Base-by-base conservation (phyloP, 2,329 filamentous ascomycete species). In the Calonectria montana region DNA sequence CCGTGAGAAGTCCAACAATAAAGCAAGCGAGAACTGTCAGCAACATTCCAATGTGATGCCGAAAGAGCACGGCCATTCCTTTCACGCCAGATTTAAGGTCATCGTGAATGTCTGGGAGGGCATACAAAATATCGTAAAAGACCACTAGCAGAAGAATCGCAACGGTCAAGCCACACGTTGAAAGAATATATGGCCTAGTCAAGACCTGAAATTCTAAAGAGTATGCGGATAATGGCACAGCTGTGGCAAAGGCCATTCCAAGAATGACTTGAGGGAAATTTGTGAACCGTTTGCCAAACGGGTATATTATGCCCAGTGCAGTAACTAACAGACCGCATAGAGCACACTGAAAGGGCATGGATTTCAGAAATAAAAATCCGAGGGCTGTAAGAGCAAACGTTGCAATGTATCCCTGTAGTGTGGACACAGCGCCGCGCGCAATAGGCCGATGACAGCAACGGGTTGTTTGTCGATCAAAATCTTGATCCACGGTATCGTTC, bases 401-500 rank as follows among this genome's bases (percentile, higher is more conserved):
- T 29, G 47, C 75, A 25, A 87, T 62, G 45, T 87, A 71, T 7
- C 84, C 86, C 13, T 84, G 82, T 43, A 78, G 72, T 15, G 85
- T 84, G 1, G 86, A 84, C 21, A 89, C 81, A 31, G 87, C 88
- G n/a, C 86, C 84, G 67, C 88, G 81, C 12, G 87, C 87, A 74
- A 89, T 86, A 3, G 66, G 66, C 12, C 88, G 83, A 71, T 87
- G 84, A 31, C 85, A 84, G 45, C 86, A 88, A 48, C 88, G 85
- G 73, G 83, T 83, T 13, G 89, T 88, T 71, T 86, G 82, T 3
- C 87, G 85, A 75, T 91, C 89, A 63, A 89, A 81, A 55, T 88
- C 86, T 57, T 86, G 84, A 74, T 91, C 89, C 79, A 87, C 84
- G 35, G 86, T 84, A 74, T 91, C 89, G 77, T 91, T 91, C 81